phyloP scores from a whole-genome alignment of 768 basidiomycete genomes.

The Phylloporus sp. region DNA sequence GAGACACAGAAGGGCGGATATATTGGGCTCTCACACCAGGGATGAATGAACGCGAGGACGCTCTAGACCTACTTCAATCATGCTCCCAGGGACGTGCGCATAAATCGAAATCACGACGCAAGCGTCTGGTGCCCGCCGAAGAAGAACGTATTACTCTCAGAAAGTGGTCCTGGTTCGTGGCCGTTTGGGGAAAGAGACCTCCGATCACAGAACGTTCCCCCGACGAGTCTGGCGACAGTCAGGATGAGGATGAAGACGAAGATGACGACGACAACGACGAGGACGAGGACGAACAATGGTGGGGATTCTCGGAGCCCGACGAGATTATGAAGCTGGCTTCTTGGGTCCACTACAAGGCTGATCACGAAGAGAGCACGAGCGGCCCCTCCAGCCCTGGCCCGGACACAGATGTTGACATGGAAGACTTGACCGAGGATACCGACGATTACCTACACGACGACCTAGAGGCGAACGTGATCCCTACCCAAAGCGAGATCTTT shows the following conservation, averaged over 20 bases:
- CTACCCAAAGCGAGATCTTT: constrained; percentile 35
- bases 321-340: constrained; percentile 64
- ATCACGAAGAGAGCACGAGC: constrained; percentile 27
- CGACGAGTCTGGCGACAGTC: constrained; percentile 22
- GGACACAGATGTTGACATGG: constrained; percentile 21
- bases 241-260: constrained; percentile 8
- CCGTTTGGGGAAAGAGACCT: constrained; percentile 64
- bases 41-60: constrained; percentile 50
- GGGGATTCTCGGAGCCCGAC: constrained; percentile 64
- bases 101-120: constrained; percentile 37
- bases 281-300: constrained; percentile 57
- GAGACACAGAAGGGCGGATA: constrained; percentile 58
- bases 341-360: constrained; percentile 56
- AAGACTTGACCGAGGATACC: constrained; percentile 6
- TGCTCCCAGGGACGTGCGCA: constrained; percentile 26
- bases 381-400: background rate
- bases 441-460: constrained; percentile 4
- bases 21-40: constrained; percentile 70
- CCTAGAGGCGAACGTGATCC: constrained; percentile 1
- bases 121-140: constrained; percentile 36
- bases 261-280: constrained; percentile 29
- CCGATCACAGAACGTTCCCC: constrained; percentile 23
- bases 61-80: constrained; percentile 29
- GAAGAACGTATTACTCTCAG: constrained; percentile 51
- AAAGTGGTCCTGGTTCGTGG: constrained; percentile 77